These are phyloP conservation scores for button mushroom (Agaricus bisporus) DNA, from an alignment of 768 basidiomycete species.

Conservation along the genomic window DNA sequence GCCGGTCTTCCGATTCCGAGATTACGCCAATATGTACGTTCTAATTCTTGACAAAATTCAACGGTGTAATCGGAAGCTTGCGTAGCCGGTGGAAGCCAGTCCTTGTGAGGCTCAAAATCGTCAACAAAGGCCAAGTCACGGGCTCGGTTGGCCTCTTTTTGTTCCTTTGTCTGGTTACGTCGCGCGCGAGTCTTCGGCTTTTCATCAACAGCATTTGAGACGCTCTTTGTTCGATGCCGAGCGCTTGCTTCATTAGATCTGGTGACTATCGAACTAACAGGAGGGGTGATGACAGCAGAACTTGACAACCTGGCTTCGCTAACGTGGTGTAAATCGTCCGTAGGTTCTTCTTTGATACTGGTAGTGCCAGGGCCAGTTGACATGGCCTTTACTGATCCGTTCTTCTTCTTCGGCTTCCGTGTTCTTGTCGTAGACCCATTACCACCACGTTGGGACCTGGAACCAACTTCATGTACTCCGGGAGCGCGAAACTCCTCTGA, in stretches of 20 bases:
- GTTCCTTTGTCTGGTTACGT: constrained; percentile 10
- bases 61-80: constrained; percentile 73
- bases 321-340: constrained; percentile 27
- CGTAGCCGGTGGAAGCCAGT: constrained; percentile 80
- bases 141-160: constrained; percentile 37
- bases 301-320: constrained; percentile 13
- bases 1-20: constrained; percentile 84
- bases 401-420: constrained; percentile 39
- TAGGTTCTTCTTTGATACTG: constrained; percentile 43
- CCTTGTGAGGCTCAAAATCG: constrained; percentile 61
- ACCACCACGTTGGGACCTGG: constrained; percentile 34
- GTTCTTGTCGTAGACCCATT: constrained; percentile 22
- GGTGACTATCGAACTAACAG: constrained; percentile 31
- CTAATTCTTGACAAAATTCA: constrained; percentile 83
- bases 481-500: constrained; percentile 72
- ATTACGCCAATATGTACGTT: constrained; percentile 89
- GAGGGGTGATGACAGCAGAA: constrained; percentile 27
- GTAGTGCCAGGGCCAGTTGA: constrained; percentile 36
- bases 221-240: not conserved
- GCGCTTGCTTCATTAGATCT: constrained; percentile 14
- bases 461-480: constrained; percentile 61
- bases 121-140: constrained; percentile 55
- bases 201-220: constrained; percentile 15
- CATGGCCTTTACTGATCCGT: constrained; percentile 29
- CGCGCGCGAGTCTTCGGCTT: constrained; percentile 15